Evolutionary conservation across 2,329 filamentous ascomycete genomes (phyloP).

Genomic region (Orbilia brochopaga): DNA sequence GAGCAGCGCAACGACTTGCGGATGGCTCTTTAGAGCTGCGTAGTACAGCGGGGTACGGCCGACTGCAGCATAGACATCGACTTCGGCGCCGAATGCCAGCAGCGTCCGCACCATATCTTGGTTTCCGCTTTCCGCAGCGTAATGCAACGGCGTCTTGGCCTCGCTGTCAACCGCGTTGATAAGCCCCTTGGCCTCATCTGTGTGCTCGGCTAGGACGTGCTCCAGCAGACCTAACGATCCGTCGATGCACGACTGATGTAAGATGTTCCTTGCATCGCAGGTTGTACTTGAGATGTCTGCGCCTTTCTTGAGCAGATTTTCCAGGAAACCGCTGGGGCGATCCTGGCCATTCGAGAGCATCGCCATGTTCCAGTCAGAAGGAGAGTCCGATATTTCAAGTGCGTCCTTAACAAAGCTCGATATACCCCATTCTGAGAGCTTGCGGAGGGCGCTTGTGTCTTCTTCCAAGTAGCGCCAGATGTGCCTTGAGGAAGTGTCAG

Average conservation of each 20-base stretch:
- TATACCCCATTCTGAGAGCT: constrained; percentile 6
- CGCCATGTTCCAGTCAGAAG: neutral
- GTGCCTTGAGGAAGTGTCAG: neutral
- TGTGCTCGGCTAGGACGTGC: neutral
- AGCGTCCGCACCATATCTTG: constrained; percentile 4
- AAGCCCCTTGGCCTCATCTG: neutral
- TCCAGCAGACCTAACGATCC: neutral
- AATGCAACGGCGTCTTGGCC: constrained; percentile 19
- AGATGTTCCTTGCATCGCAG: neutral
- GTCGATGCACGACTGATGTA: neutral
- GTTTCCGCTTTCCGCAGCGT: neutral
- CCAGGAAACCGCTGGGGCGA: neutral
- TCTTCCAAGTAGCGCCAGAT: constrained; percentile 6
- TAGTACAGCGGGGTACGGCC: constrained; percentile 26
- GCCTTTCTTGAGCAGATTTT: constrained; percentile 4
- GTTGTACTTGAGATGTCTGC: neutral
- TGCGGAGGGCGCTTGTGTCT: constrained; percentile 1
- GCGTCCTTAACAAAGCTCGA: constrained; percentile 7
- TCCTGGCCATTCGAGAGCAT: neutral
- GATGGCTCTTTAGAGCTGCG: neutral
- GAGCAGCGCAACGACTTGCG: neutral
- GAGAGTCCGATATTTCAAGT: neutral
- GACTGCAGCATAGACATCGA: constrained; percentile 14
- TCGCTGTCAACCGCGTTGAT: neutral
- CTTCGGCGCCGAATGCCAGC: neutral